These are phyloP conservation scores for Isabelozyma pseudorhagii DNA, from an alignment of 805 yeast species.

Conservation along the genomic window DNA sequence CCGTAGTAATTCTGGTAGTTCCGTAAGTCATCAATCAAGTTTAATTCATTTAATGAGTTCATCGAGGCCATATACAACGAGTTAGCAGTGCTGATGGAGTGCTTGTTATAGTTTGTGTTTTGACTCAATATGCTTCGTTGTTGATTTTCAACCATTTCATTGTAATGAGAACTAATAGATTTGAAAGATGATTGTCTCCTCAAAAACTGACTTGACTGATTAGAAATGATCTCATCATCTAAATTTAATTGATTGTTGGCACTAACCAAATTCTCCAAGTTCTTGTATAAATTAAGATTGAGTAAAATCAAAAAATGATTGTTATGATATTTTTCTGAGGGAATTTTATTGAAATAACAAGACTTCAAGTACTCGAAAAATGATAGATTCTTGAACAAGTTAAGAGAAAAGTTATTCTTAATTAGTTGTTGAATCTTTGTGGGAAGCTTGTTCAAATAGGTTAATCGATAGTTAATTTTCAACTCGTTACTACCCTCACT, in stretches of 20 bases:
- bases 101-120: background rate
- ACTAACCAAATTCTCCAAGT: constrained; percentile 31
- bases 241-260: constrained; percentile 24
- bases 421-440: constrained; percentile 32
- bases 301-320: constrained; percentile 38
- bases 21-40: background rate
- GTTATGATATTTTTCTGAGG: constrained; percentile 21
- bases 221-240: constrained; percentile 20
- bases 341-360: constrained; percentile 36
- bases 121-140: background rate
- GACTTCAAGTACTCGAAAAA: constrained; percentile 38
- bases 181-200: constrained; percentile 23
- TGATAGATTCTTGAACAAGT: constrained; percentile 29
- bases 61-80: background rate
- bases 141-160: background rate
- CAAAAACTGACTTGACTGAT: constrained; percentile 20
- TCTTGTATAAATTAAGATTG: constrained; percentile 34
- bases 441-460: constrained; percentile 28
- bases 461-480: constrained; percentile 17
- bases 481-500: constrained; percentile 19
- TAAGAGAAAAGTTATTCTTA: constrained; percentile 23
- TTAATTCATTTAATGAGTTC: background rate
- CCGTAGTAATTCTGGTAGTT: background rate
- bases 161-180: constrained; percentile 6
- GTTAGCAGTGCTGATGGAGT: background rate